Conservation (phyloP, 1,139 yeast genomes). For the Saccharomyces hybrid region DNA sequence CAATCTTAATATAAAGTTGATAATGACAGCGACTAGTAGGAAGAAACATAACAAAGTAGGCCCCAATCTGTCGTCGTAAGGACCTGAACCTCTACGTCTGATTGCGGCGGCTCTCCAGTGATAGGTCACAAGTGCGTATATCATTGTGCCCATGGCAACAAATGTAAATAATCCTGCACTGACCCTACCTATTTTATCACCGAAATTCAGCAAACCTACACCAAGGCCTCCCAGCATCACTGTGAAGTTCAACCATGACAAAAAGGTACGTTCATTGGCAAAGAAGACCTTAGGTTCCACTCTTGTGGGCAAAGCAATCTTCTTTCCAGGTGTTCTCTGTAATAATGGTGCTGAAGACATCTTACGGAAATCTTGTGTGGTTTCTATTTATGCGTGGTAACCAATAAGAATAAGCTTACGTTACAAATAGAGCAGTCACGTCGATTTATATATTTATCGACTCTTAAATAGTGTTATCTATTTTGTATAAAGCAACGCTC, state of each 20-base stretch:
- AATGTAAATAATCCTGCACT: constrained; percentile 92
- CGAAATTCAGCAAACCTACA: constrained; percentile 89
- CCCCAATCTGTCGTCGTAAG: constrained; percentile 96
- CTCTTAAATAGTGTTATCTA: neutral
- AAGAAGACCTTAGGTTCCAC: constrained; percentile 98
- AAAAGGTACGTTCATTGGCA: constrained; percentile 96
- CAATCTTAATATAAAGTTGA: constrained; percentile 81
- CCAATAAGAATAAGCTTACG: neutral
- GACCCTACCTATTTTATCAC: constrained; percentile 86
- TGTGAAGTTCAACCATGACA: constrained; percentile 97
- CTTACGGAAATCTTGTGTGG: neutral
- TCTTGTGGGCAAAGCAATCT: constrained; percentile 95
- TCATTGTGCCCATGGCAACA: constrained; percentile 95
- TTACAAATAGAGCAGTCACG: neutral
- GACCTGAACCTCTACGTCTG: constrained; percentile 94
- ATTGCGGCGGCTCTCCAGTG: constrained; percentile 99
- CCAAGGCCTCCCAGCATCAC: constrained; percentile 95
- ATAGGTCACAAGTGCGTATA: constrained; percentile 86
- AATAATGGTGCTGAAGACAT: constrained; percentile 51
- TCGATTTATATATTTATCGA: neutral
- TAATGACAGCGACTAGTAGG: constrained; percentile 82
- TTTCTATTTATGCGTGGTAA: neutral
- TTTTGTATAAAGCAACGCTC: neutral
- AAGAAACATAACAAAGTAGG: constrained; percentile 98
- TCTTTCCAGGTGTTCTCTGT: constrained; percentile 64